A percentile compares a stretch with the other conserved stretches of the same genome.
Conservation (phyloP, 2,329 filamentous ascomycete species). For the Lachnellula arida region DNA sequence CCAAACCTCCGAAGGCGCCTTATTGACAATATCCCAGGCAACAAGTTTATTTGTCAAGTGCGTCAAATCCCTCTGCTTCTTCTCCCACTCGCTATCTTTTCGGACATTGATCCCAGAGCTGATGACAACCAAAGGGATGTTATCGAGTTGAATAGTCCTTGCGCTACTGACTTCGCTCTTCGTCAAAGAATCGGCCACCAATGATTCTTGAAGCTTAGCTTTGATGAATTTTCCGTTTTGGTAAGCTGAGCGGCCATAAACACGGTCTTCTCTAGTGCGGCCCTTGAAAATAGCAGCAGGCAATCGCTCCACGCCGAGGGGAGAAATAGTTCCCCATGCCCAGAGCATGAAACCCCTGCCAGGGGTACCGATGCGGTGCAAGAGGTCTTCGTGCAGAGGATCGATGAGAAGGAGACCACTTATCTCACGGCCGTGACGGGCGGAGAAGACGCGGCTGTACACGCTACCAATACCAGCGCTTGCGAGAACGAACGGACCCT, state of each 20-base stretch:
- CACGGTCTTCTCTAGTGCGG: constrained; percentile 73
- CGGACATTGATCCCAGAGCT: constrained; percentile 73
- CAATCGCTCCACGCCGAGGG: constrained; percentile 77
- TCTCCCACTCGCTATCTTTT: constrained; percentile 67
- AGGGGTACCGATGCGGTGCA: constrained; percentile 61
- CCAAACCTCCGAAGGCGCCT: constrained; percentile 87
- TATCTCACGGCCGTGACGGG: constrained; percentile 70
- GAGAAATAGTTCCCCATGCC: constrained; percentile 79
- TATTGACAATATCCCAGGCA: constrained; percentile 80
- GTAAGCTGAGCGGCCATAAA: constrained; percentile 75
- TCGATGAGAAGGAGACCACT: constrained; percentile 82
- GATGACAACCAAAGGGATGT: constrained; percentile 73
- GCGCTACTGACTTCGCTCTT: constrained; percentile 77
- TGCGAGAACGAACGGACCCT: constrained; percentile 83
- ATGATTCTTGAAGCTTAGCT: constrained; percentile 85
- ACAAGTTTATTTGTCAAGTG: constrained; percentile 73
- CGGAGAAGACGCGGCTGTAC: constrained; percentile 86
- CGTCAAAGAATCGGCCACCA: constrained; percentile 80
- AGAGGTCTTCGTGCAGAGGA: constrained; percentile 80
- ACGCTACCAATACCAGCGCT: constrained; percentile 84
- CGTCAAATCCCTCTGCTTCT: constrained; percentile 79
- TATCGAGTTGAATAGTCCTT: constrained; percentile 69
- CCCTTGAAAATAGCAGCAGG: constrained; percentile 77
- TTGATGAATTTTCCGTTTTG: constrained; percentile 83
- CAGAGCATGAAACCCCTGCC: constrained; percentile 78